Evolutionary conservation across 345 rosid genomes (phyloP), one percentile per base, ranked within the genome.

Genomic region (Gossypium australe): DNA sequence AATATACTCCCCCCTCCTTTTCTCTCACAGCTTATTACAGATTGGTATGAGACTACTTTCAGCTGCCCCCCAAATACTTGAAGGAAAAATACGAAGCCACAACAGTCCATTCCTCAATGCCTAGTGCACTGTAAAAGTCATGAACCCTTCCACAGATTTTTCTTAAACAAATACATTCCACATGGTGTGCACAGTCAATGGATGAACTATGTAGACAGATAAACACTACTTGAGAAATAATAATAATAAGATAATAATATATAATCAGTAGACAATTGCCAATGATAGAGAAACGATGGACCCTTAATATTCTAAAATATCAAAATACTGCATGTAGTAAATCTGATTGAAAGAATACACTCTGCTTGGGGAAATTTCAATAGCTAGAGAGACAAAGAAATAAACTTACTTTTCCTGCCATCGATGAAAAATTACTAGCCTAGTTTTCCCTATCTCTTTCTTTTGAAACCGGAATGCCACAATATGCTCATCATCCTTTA

Each of bases 391-490:
- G 70, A 67, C 48, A n/a, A 79, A 56, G 65, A 67, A 74, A 73
- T 16, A 74, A 76, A 45, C 87, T 82, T 72, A 94, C 98, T 80
- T 87, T 71, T 83, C 88, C 44, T 76, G 78, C 81, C 84, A 82
- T 62, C 85, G 84, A 76, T 87, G 90, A 72, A 84, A 77, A 55
- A 94, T 79, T 85, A 87, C 93, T 59, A 94, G 80, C 78, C 76
- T 94, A 77, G 70, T 85, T 84, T 87, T 89, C 38, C 95, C 94
- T 11, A 76, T 58, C 78, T 76, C 86, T 76, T 85, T 87, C n/a
- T 80, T 86, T 34, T 84, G 82, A 74, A 92, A 80, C 61, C 94
- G 86, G 78, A 89, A 94, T 41, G 98, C 98, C 70, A 90, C 98
- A 70, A 94, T 79, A 76, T 63, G 87, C 70, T 94, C 98, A 72